Base-by-base conservation (phyloP, 257 asterid genomes). In the Solanum etuberosum region DNA sequence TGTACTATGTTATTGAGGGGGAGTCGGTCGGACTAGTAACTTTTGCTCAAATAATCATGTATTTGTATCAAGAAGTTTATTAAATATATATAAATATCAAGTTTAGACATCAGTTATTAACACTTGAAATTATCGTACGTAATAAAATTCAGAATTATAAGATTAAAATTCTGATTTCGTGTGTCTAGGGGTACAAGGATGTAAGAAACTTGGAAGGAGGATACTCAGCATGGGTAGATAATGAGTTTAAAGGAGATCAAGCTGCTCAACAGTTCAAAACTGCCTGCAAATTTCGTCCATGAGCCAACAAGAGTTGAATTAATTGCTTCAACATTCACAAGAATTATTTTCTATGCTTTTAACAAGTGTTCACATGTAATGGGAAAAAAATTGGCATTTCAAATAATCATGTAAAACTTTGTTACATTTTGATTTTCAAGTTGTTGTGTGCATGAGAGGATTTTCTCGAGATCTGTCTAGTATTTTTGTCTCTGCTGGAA, bases 161-260 rank as follows among this genome's bases (percentile, higher is more conserved):
- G 0, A 2, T 48, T 48, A 48, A 48, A 48, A 48, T 48, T 48
- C 21, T 15, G 21, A 48, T 48, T 48, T 15, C 3, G 21, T 1
- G 57, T 6, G 11, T 0, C 18, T 16, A 87, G 89, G 89, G 87
- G 15, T 88, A 51, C 70, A 84, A 73, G 85, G 40, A 88, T 84
- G 87, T 88, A 27, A 84, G 34, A 43, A 88, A 88, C 81, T 48
- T 88, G 89, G 61, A 51, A 74, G 89, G 87, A 34, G 87, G 89
- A 0, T 88, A 84, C 89, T 88, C 89, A 20, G 89, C 87, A 57
- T 84, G 89, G 89, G 35, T 88, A 13, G 85, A 88, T 85, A 85
- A 57, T 83, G 89, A 88, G 27, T 84, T 84, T 27, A 88, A 84
- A 71, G 85, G 89, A 73, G 89, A 83, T 63, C 32, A 83, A 59